Conservation (phyloP, 2,329 filamentous ascomycete species). For the Ustulina deusta region DNA sequence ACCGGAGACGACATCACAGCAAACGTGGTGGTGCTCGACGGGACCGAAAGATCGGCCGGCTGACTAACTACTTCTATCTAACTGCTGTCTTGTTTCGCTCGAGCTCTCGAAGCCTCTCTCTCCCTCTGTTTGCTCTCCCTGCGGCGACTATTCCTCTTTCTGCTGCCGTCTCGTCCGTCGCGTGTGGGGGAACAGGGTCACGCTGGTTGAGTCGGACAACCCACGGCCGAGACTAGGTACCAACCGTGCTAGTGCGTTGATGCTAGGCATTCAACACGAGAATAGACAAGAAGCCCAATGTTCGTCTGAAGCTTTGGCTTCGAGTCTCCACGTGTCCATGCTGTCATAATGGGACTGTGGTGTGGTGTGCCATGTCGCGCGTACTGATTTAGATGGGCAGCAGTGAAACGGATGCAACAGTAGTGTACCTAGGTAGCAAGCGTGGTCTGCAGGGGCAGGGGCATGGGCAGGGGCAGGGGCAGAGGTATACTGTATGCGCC, state of each 20-base stretch:
- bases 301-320: neutral
- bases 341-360: slow-evolving; percentile 4
- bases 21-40: neutral
- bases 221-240: neutral
- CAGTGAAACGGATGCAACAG: too few species aligned
- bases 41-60: slow-evolving; percentile 1
- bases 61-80: slow-evolving; percentile 8
- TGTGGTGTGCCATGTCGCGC: neutral
- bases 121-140: slow-evolving; percentile 10
- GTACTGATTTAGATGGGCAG: slow-evolving; percentile 10
- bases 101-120: neutral
- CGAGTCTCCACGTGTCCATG: slow-evolving; percentile 30
- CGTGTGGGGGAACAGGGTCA: slow-evolving; percentile 23
- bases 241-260: neutral
- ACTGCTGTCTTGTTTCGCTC: slow-evolving; percentile 2
- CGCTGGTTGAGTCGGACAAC: slow-evolving; percentile 1
- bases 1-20: neutral
- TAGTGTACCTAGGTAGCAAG: slow-evolving; percentile 12
- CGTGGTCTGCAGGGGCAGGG: slow-evolving; percentile 12
- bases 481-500: neutral
- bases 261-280: too few species aligned
- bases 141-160: slow-evolving; percentile 10
- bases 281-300: neutral
- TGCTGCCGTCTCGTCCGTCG: slow-evolving; percentile 1
- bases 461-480: slow-evolving; percentile 6